These are phyloP conservation scores for Zanthoxylum bungeanum DNA, from an alignment of 345 rosid genomes.

Conservation along the genomic window DNA sequence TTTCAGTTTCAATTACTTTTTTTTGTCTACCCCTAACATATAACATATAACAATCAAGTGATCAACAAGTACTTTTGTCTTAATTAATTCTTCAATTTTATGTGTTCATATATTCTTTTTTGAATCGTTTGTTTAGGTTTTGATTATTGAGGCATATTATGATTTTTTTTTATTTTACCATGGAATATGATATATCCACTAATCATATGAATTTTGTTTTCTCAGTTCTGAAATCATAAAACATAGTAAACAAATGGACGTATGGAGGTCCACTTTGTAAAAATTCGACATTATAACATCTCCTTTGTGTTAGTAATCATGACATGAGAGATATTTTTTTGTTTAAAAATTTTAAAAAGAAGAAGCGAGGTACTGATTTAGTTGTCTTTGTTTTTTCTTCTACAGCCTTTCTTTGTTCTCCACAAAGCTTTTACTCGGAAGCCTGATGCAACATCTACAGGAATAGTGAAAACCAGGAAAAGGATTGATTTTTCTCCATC, in stretches of 20 bases:
- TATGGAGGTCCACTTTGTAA: background rate
- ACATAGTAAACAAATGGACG: background rate
- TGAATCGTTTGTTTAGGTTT: background rate
- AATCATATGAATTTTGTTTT: background rate
- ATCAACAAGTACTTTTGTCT: background rate
- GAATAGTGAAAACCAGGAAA: constrained; percentile 41
- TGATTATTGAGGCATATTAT: background rate
- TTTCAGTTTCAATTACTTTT: too few species aligned
- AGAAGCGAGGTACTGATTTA: background rate
- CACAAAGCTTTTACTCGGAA: constrained; percentile 45
- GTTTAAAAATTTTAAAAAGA: background rate
- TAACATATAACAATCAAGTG: background rate
- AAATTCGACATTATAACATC: background rate
- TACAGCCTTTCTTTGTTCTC: constrained; percentile 67
- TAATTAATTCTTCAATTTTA: background rate
- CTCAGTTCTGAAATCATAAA: background rate
- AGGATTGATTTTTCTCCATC: constrained; percentile 46
- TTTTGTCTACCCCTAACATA: too few species aligned
- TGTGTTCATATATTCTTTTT: background rate
- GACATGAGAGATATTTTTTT: background rate
- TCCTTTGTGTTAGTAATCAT: background rate
- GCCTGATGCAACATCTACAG: constrained; percentile 32
- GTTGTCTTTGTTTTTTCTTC: background rate
- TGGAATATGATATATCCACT: background rate
- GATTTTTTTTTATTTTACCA: background rate